Evolutionary conservation across 495 filamentous ascomycete species (phyloP).

Genomic region (Aspergillus nidulans): DNA sequence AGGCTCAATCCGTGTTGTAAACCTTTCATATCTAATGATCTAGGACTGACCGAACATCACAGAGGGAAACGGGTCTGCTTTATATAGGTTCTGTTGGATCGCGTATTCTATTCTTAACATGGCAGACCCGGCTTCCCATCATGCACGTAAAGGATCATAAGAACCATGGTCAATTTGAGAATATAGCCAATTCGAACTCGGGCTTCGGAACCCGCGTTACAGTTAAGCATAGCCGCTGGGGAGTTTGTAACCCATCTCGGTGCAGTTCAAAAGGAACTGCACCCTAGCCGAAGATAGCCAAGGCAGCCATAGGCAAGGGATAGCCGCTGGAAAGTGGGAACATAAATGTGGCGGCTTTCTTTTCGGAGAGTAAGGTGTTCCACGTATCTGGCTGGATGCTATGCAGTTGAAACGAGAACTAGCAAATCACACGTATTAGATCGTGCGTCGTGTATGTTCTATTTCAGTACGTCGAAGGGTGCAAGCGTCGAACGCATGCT

Average conservation of each 20-base stretch:
- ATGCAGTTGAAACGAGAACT: not conserved
- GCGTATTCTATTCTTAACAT: not conserved
- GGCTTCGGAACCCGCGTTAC: not conserved
- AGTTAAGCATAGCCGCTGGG: not conserved
- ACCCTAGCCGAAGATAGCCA: not conserved
- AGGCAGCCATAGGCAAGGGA: not conserved
- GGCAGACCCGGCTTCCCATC: not conserved
- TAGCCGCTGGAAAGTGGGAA: not conserved
- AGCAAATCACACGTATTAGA: not conserved
- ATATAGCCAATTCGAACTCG: not conserved
- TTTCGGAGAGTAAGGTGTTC: not conserved
- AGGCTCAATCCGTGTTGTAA: conserved; percentile 1
- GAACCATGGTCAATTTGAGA: not conserved
- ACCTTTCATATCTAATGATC: not conserved
- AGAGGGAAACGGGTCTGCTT: not conserved
- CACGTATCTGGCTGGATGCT: not conserved
- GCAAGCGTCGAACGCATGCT: too few relatives aligned
- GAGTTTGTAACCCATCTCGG: not conserved
- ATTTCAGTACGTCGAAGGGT: not conserved
- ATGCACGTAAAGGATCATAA: not conserved
- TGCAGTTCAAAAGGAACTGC: not conserved
- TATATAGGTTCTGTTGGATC: not conserved
- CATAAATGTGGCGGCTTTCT: not conserved
- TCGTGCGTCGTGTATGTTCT: not conserved
- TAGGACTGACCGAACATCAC: not conserved